Conservation (phyloP, 2,329 filamentous ascomycete species). For the Diaporthe velutina region DNA sequence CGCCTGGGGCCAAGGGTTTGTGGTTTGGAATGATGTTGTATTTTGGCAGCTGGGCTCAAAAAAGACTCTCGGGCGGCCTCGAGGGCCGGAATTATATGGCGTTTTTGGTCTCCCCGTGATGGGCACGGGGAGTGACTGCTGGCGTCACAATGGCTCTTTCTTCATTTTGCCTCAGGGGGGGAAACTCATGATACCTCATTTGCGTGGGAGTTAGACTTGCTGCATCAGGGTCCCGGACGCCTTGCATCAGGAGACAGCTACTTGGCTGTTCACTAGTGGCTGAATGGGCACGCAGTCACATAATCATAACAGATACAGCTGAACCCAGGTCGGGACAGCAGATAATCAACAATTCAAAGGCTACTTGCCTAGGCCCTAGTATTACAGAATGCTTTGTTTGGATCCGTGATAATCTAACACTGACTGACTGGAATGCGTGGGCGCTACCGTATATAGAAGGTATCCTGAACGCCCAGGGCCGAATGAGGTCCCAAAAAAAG, state of each 20-base stretch:
- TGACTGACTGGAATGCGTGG: constrained; percentile 33
- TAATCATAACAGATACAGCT: constrained; percentile 1
- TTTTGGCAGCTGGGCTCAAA: not conserved
- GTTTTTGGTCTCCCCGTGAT: constrained; percentile 11
- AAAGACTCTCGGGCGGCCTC: not conserved
- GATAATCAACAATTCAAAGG: constrained; percentile 13
- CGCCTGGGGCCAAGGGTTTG: not conserved
- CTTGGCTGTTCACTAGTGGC: constrained; percentile 10
- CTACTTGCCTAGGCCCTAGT: constrained; percentile 10
- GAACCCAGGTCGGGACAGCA: constrained; percentile 14
- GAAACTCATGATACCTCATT: constrained; percentile 39
- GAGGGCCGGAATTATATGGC: not conserved
- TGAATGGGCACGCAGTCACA: not conserved
- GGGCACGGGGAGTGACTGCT: not conserved
- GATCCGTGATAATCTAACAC: constrained; percentile 18
- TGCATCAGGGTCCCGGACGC: not conserved
- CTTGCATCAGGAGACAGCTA: constrained; percentile 9
- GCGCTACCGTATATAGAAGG: constrained; percentile 36
- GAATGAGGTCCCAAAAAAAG: not conserved
- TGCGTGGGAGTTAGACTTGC: constrained; percentile 35
- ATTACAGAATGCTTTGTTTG: constrained; percentile 20
- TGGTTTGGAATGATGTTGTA: not conserved
- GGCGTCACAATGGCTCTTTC: constrained; percentile 10
- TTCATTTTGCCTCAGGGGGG: constrained; percentile 9
- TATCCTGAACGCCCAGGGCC: constrained; percentile 32